These are phyloP conservation scores for Cordyceps pruinosa DNA, from an alignment of 2,329 filamentous ascomycete genomes.

Conservation along the genomic window DNA sequence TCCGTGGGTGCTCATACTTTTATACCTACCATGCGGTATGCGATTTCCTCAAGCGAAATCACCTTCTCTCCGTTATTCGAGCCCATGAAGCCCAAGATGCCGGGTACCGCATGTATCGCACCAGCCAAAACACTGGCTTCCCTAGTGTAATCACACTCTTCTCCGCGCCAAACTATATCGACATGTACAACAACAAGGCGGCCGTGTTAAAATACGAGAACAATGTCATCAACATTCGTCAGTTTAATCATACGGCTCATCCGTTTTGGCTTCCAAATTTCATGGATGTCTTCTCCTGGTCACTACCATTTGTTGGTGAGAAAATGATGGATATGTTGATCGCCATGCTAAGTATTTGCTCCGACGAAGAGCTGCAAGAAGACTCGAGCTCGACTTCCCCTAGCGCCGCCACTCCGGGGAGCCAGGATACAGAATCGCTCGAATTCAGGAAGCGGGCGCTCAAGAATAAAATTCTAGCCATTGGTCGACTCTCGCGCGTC, in stretches of 20 bases:
- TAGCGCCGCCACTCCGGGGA: slow-evolving; percentile 46
- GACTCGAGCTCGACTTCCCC: slow-evolving; percentile 62
- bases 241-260: slow-evolving; percentile 99
- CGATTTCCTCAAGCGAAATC: slow-evolving; percentile 98
- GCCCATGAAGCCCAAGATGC: slow-evolving; percentile 98
- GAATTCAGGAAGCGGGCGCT: slow-evolving; percentile 94
- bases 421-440: slow-evolving; percentile 70
- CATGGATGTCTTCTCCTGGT: slow-evolving; percentile 99
- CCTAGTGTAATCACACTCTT: slow-evolving; percentile 99
- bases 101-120: slow-evolving; percentile 99
- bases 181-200: slow-evolving; percentile 99
- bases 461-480: slow-evolving; percentile 99
- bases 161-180: slow-evolving; percentile 95
- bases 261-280: slow-evolving; percentile 99
- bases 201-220: slow-evolving; percentile 99
- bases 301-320: slow-evolving; percentile 93
- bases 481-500: slow-evolving; percentile 90
- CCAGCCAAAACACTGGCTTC: slow-evolving; percentile 95
- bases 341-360: slow-evolving; percentile 94
- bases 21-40: slow-evolving; percentile 97
- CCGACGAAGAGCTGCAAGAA: slow-evolving; percentile 93
- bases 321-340: slow-evolving; percentile 99
- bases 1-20: slow-evolving; percentile 97
- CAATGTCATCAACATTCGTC: slow-evolving; percentile 99
- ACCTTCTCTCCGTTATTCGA: slow-evolving; percentile 90